Percentiles rank a stretch among this genome's conserved stretches.
phyloP scores from a whole-genome alignment of 192 early-diverging fungal genomes.

The Rhizophagus clarus region DNA sequence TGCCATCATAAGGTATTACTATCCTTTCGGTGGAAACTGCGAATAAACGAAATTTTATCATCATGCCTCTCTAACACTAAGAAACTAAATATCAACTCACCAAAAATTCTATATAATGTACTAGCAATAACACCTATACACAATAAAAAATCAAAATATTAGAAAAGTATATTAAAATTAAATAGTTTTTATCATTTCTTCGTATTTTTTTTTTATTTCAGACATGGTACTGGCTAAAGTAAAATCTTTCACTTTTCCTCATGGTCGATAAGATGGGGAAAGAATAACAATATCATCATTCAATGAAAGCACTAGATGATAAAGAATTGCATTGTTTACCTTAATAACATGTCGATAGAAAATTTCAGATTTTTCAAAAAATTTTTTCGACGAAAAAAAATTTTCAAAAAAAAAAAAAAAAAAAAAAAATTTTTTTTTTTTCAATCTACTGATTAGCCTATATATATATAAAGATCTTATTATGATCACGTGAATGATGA shows the following conservation, averaged over 20 bases:
- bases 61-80: not conserved
- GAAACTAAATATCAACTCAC: not conserved
- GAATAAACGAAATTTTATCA: not conserved
- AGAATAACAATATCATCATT: constrained; percentile 12
- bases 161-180: not conserved
- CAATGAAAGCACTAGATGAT: not conserved
- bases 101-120: not conserved
- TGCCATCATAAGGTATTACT: not conserved
- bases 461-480: no score
- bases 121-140: not conserved
- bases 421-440: no score
- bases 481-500: no score
- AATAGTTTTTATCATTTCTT: not conserved
- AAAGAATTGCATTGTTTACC: not conserved
- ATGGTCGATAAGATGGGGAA: constrained; percentile 22
- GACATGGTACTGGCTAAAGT: not conserved
- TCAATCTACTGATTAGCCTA: no score
- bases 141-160: not conserved
- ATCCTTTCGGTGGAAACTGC: not conserved
- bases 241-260: constrained; percentile 9
- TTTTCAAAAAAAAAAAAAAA: no score
- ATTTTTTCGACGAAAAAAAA: no score
- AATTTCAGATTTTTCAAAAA: no score
- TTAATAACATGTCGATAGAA: no score
- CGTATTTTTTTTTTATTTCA: not conserved